Percentiles rank a stretch among this genome's conserved stretches.
Evolutionary conservation across 352 stramenopile species (phyloP).

Genomic region (Hyaloperonospora brassicae): DNA sequence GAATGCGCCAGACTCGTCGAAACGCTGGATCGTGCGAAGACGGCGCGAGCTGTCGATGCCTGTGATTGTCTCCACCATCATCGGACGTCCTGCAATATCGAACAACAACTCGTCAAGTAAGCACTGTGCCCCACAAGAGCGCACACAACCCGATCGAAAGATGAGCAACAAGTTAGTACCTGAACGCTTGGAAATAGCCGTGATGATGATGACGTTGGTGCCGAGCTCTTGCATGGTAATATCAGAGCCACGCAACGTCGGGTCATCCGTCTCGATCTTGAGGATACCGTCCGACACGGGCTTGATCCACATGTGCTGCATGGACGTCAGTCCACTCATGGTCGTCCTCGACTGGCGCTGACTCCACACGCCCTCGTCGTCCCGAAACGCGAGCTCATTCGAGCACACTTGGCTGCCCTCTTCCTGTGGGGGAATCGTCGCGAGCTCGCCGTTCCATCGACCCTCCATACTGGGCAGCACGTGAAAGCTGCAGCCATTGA

Average conservation of each 20-base stretch:
- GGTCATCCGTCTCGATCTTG: constrained; percentile 84
- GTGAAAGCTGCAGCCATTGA: constrained; percentile 81
- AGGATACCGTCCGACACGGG: constrained; percentile 80
- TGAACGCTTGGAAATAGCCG: constrained; percentile 80
- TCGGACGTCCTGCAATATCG: constrained; percentile 37
- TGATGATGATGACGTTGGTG: constrained; percentile 73
- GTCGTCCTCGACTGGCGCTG: constrained; percentile 79
- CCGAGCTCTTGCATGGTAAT: constrained; percentile 85
- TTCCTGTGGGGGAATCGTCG: constrained; percentile 59
- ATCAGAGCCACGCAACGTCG: constrained; percentile 61
- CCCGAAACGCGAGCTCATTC: constrained; percentile 74
- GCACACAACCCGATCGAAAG: neutral
- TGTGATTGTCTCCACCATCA: constrained; percentile 83
- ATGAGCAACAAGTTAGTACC: constrained; percentile 21
- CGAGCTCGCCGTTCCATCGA: constrained; percentile 78
- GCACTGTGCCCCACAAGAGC: neutral
- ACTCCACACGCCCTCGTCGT: constrained; percentile 83
- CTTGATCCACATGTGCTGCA: constrained; percentile 85
- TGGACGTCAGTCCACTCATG: constrained; percentile 78
- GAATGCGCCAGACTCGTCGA: constrained; percentile 80
- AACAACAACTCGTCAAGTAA: neutral
- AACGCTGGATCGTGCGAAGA: constrained; percentile 78
- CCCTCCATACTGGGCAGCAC: constrained; percentile 81
- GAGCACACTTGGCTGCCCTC: constrained; percentile 83
- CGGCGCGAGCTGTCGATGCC: constrained; percentile 71